These are phyloP conservation scores for Nicotiana tabacum DNA, from an alignment of 257 asterid species.

Conservation along the genomic window DNA sequence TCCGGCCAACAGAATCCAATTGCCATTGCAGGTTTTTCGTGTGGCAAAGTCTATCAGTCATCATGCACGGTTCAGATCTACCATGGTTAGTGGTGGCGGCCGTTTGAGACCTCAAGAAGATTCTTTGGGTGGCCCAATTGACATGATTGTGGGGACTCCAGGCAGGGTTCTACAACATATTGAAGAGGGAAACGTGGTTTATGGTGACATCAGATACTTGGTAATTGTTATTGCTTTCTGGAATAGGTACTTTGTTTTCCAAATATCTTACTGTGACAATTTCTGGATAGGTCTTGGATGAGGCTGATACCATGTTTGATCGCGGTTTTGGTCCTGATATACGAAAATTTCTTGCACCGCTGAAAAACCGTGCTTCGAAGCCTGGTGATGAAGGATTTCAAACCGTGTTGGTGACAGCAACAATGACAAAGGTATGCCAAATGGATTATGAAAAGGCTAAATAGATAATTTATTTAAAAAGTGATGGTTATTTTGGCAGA, in stretches of 20 bases:
- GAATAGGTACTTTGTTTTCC: not conserved
- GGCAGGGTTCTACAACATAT: constrained; percentile 97
- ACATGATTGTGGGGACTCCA: constrained; percentile 98
- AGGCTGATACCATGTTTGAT: constrained; percentile 99
- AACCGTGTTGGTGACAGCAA: constrained; percentile 91
- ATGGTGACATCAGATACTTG: constrained; percentile 92
- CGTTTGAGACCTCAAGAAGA: constrained; percentile 96
- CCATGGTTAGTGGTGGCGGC: constrained; percentile 98
- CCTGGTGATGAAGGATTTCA: constrained; percentile 70
- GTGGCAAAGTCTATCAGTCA: constrained; percentile 85
- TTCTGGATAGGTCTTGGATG: constrained; percentile 83
- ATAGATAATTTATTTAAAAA: not conserved
- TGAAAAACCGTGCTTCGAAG: constrained; percentile 73
- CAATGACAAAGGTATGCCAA: constrained; percentile 80
- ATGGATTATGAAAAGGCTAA: not conserved
- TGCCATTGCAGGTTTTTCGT: constrained; percentile 60
- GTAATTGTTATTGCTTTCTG: constrained; percentile 29
- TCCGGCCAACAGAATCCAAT: not conserved
- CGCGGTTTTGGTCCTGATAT: constrained; percentile 98
- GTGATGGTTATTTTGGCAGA: not conserved
- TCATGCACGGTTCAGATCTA: constrained; percentile 89
- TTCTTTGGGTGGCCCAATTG: constrained; percentile 77
- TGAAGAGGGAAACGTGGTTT: constrained; percentile 91
- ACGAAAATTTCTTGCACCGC: constrained; percentile 80
- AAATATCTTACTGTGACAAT: constrained; percentile 16